Conservation (phyloP, 2,329 filamentous ascomycete species). For the Trichoderma semiorbis region DNA sequence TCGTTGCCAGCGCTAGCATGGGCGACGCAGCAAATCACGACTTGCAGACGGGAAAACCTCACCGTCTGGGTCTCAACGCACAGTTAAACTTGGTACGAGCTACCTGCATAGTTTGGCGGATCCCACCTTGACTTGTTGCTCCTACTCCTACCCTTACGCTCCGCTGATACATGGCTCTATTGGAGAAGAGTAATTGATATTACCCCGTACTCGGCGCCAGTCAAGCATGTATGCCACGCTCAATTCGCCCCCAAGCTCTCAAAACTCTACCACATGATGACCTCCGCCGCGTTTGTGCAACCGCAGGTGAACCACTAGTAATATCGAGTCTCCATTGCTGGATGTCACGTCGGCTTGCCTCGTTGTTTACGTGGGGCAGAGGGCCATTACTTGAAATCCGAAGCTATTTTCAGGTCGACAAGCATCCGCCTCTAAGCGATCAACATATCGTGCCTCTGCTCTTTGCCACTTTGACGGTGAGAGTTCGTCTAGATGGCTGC, state of each 20-base stretch:
- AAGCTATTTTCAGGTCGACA: constrained; percentile 6
- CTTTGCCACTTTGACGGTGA: constrained; percentile 11
- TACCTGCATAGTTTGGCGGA: neutral
- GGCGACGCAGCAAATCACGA: constrained; percentile 9
- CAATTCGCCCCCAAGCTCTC: neutral
- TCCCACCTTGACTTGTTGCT: neutral
- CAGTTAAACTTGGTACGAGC: neutral
- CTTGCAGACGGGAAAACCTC: neutral
- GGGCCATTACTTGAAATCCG: neutral
- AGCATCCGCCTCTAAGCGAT: neutral
- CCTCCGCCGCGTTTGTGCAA: neutral
- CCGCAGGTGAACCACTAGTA: neutral
- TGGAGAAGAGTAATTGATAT: neutral
- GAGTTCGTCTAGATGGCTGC: neutral
- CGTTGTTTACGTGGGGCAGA: neutral
- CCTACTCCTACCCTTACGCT: neutral
- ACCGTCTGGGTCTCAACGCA: neutral
- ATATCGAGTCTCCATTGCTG: constrained; percentile 1
- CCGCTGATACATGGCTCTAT: neutral
- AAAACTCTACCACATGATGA: neutral
- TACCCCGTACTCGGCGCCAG: neutral
- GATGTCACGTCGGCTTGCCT: constrained; percentile 7
- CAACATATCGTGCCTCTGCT: neutral
- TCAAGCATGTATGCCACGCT: neutral
- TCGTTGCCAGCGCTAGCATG: constrained; percentile 11